Conservation (phyloP, 1,139 yeast genomes). For the Arxiozyma slooffiae region DNA sequence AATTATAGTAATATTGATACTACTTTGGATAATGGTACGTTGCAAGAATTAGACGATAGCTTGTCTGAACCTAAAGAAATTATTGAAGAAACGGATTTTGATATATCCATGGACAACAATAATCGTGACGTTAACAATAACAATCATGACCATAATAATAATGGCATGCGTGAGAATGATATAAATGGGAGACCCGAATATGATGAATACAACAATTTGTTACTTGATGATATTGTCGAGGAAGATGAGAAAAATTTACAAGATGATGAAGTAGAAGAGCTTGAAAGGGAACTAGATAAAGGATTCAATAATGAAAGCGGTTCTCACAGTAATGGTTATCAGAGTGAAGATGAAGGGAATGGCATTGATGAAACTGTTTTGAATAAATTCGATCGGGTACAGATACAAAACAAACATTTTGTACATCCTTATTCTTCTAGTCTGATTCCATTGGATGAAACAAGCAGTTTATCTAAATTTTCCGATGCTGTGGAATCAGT, state of each 20-base stretch:
- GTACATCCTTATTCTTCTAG: background rate
- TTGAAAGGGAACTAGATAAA: background rate
- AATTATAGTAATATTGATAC: background rate
- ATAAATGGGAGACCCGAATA: background rate
- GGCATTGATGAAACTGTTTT: background rate
- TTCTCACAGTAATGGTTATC: background rate
- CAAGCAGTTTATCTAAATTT: constrained; percentile 23
- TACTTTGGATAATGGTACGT: background rate
- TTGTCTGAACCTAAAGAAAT: constrained; percentile 2
- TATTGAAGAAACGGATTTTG: background rate
- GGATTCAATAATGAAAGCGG: constrained; percentile 1
- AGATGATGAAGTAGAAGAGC: background rate
- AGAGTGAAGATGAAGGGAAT: constrained; percentile 3
- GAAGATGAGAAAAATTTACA: constrained; percentile 6
- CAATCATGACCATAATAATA: too few species aligned
- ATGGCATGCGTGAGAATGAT: background rate
- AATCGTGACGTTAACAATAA: too few species aligned
- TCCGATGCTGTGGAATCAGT: constrained; percentile 24
- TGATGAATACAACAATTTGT: constrained; percentile 3
- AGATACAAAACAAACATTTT: constrained; percentile 3
- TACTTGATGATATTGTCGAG: constrained; percentile 5
- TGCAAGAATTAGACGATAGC: constrained; percentile 1
- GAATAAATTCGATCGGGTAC: background rate
- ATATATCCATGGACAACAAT: constrained; percentile 1
- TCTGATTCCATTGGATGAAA: constrained; percentile 15